Base-by-base conservation (phyloP, 176 grass and related monocot genomes). In the Ananas comosus region DNA sequence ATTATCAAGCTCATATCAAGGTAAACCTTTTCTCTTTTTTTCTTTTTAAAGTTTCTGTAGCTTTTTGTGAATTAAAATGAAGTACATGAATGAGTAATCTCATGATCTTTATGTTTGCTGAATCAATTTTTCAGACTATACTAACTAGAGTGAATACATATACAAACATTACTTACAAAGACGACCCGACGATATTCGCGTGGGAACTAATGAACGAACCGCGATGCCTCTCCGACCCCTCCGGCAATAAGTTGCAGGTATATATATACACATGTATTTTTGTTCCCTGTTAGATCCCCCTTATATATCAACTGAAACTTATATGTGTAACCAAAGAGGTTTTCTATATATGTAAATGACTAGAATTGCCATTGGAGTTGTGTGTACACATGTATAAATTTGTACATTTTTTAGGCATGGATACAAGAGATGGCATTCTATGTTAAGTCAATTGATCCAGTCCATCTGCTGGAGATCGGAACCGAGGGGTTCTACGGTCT, bases 201-300 rank as follows among this genome's bases (percentile, higher is more conserved):
- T 92, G 89, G 89, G 89, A 92, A 80, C 70, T 92, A 42, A 92
- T 92, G 66, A 92, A 92, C 11, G 89, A 92, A 59, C 85, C 85
- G 2, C 79, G 69, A 70, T 92, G 89, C 65, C 1, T 50, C 71
- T 85, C 85, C 11, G 85, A 92, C n/a, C 79, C 89, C 9, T 79
- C 82, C 1, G 85, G 89, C 10, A 33, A 70, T 51, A 83, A 52
- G 66, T 80, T 92, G 65, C 89, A 92, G 74, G 84, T 73, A 67
- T 14, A 22, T 29, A 10, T 25, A 51, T 9, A 66, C 49, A 75
- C 25, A 14, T 42, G 27, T 27, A 27, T 27, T 27, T 27, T 27
- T 27, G 25, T 27, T 2, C 25, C 25, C 25, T 27, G 25, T 27
- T 27, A 27, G 25, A 27, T 27, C 25, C 25, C 25, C 25, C 25